Evolutionary conservation across 805 yeast species (phyloP).

Genomic region (Candida ovalis): DNA sequence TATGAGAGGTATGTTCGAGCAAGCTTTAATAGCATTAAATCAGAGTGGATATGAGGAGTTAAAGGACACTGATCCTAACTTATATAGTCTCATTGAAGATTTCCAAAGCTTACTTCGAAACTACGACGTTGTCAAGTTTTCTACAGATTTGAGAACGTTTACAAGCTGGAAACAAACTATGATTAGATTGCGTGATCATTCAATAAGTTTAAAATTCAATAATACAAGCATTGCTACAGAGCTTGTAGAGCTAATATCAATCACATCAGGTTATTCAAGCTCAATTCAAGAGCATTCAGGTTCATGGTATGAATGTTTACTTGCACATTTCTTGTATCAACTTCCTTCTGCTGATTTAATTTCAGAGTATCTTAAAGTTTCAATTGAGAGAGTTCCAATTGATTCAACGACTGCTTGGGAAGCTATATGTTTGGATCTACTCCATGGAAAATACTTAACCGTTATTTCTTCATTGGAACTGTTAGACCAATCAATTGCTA

Average conservation of each 20-base stretch:
- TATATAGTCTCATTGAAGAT: constrained; percentile 39
- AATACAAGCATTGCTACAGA: constrained; percentile 31
- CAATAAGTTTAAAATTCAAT: constrained; percentile 23
- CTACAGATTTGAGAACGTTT: constrained; percentile 39
- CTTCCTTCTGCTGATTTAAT: constrained; percentile 48
- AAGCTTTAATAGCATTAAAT: constrained; percentile 47
- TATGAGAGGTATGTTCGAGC: constrained; percentile 56
- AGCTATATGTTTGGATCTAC: constrained; percentile 48
- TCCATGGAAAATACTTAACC: constrained; percentile 53
- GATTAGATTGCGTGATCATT: constrained; percentile 46
- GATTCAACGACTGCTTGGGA: constrained; percentile 47
- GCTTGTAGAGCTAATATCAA: constrained; percentile 38
- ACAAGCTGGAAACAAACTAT: constrained; percentile 47
- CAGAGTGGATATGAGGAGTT: constrained; percentile 42
- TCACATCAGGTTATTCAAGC: constrained; percentile 43
- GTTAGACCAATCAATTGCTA: constrained; percentile 59
- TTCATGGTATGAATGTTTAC: constrained; percentile 66
- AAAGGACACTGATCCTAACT: constrained; percentile 23
- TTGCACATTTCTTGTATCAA: constrained; percentile 42
- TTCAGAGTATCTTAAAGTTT: constrained; percentile 36
- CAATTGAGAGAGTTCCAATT: constrained; percentile 33
- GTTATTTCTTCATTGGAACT: constrained; percentile 57
- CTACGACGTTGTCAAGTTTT: constrained; percentile 33
- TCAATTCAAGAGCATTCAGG: constrained; percentile 49
- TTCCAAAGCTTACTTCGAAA: constrained; percentile 36